These are phyloP conservation scores for Aureobasidium melanogenum DNA, from an alignment of 2,329 filamentous ascomycete genomes.

Conservation along the genomic window DNA sequence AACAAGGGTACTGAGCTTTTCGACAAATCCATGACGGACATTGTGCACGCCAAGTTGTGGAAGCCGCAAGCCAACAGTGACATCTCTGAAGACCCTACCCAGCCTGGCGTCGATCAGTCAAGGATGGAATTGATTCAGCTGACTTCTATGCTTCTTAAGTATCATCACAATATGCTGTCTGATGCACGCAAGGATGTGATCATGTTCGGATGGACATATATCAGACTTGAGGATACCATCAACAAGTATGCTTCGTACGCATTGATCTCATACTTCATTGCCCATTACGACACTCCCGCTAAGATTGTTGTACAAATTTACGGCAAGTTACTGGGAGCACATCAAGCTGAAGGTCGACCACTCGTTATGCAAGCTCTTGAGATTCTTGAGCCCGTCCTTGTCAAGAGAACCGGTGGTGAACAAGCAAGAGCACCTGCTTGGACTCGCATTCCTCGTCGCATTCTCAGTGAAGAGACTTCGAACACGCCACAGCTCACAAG, in stretches of 20 bases:
- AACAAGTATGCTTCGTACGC: constrained; percentile 99
- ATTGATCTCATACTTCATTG: constrained; percentile 94
- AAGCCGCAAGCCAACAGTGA: constrained; percentile 72
- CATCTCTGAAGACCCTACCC: constrained; percentile 70
- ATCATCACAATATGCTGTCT: constrained; percentile 78
- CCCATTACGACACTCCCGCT: constrained; percentile 87
- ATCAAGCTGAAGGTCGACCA: constrained; percentile 87
- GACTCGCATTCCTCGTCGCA: constrained; percentile 83
- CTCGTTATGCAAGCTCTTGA: constrained; percentile 92
- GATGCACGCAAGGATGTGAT: constrained; percentile 96
- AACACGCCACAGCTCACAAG: constrained; percentile 93
- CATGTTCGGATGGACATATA: constrained; percentile 98
- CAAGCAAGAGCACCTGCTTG: constrained; percentile 68
- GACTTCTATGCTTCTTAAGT: constrained; percentile 90
- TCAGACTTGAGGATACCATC: constrained; percentile 94
- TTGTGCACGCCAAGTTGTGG: constrained; percentile 89
- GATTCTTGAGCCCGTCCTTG: constrained; percentile 86
- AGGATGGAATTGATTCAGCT: constrained; percentile 93
- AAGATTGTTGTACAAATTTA: constrained; percentile 98
- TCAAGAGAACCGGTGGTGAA: constrained; percentile 65
- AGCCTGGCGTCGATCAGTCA: constrained; percentile 86
- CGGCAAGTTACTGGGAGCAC: constrained; percentile 78
- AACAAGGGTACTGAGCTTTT: constrained; percentile 61
- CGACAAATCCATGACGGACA: constrained; percentile 78
- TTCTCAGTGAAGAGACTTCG: constrained; percentile 86